Conservation (phyloP, 305 asterid genomes). For the Rubia tinctorum region DNA sequence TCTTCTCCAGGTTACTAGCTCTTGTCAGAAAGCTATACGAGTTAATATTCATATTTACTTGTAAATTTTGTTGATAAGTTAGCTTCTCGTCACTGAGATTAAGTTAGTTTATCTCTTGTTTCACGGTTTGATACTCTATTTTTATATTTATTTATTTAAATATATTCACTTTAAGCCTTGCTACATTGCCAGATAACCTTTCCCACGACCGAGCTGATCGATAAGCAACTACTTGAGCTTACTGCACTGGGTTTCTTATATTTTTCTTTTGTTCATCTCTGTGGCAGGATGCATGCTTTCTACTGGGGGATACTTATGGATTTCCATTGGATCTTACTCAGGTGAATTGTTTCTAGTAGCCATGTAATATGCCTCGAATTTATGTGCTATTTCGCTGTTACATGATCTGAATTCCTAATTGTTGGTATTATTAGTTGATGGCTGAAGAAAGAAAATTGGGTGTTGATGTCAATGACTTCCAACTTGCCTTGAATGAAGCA, state of each 20-base stretch:
- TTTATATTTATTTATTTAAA: too few relatives aligned
- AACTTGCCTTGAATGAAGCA: slow-evolving; percentile 74
- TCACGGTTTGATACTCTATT: too few relatives aligned
- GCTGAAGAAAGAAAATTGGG: slow-evolving; percentile 93
- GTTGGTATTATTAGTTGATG: slow-evolving; percentile 61
- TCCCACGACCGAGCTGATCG: too few relatives aligned
- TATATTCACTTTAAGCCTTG: too few relatives aligned
- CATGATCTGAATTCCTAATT: slow-evolving; percentile 16
- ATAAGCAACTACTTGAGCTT: too few relatives aligned
- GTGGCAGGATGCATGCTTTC: slow-evolving; percentile 77
- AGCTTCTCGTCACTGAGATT: too few relatives aligned
- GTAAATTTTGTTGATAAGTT: too few relatives aligned
- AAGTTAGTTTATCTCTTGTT: too few relatives aligned
- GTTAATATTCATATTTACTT: too few relatives aligned
- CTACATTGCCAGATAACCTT: too few relatives aligned
- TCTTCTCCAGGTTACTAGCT: too few relatives aligned
- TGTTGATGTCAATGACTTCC: slow-evolving; percentile 76
- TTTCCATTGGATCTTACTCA: slow-evolving; percentile 99
- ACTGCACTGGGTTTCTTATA: background rate
- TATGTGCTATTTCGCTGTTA: background rate
- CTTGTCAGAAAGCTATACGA: too few relatives aligned
- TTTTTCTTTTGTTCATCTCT: slow-evolving; percentile 24
- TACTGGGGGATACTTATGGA: slow-evolving; percentile 95
- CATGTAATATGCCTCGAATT: background rate
- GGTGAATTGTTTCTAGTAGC: slow-evolving; percentile 36